Conservation (phyloP, 2,329 filamentous ascomycete species). For the Fusarium oxysporum region DNA sequence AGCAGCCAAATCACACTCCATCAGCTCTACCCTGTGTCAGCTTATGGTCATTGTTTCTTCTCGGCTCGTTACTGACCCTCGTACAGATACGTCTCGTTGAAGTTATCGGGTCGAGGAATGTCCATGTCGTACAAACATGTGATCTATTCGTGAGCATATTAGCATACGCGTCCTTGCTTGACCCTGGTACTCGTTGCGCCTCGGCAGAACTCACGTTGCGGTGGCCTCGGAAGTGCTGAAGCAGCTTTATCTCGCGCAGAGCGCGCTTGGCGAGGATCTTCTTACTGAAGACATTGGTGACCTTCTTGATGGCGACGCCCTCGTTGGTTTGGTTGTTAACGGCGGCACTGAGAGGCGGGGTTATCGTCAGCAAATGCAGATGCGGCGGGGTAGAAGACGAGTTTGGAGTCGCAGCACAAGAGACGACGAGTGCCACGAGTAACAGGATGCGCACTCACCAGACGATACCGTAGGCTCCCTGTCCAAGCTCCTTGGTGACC, state of each 20-base stretch:
- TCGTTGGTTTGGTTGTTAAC: conserved; percentile 91
- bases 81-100: conserved; percentile 99
- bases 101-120: conserved; percentile 95
- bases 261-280: conserved; percentile 99
- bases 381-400: conserved; percentile 44
- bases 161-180: conserved; percentile 25
- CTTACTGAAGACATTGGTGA: conserved; percentile 99
- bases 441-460: conserved; percentile 71
- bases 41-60: conserved; percentile 7
- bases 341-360: conserved; percentile 75
- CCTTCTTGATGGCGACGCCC: conserved; percentile 98
- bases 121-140: conserved; percentile 99
- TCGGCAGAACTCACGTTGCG: conserved; percentile 73
- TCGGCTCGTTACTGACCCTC: conserved; percentile 74
- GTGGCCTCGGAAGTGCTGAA: conserved; percentile 95
- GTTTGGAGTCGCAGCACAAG: conserved; percentile 26
- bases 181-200: conserved; percentile 1
- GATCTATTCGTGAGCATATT: conserved; percentile 69
- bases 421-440: conserved; percentile 4
- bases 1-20: conserved; percentile 98
- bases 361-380: conserved; percentile 44
- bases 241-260: conserved; percentile 96
- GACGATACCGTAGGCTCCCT: conserved; percentile 98
- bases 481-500: conserved; percentile 97
- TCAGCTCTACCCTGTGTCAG: conserved; percentile 76